phyloP scores from a whole-genome alignment of 2,329 filamentous ascomycete genomes.

The Sphaerulina populicola region DNA sequence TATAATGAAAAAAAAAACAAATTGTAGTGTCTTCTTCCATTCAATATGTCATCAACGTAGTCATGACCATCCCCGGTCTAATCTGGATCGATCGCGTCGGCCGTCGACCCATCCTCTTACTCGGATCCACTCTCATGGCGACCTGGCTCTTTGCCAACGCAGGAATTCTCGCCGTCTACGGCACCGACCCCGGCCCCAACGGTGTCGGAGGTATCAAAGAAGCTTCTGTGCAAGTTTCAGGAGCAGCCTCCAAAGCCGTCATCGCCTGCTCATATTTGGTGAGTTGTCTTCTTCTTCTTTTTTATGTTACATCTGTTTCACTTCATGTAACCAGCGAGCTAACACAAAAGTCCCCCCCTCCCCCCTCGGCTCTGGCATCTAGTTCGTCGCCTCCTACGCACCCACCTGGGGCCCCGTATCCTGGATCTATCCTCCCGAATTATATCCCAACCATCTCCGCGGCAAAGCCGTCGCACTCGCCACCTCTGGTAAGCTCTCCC shows the following conservation, averaged over 20 bases:
- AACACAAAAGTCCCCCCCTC: neutral
- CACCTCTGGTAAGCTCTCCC: slow-evolving; percentile 32
- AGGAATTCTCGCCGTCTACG: slow-evolving; percentile 54
- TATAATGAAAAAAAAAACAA: no score
- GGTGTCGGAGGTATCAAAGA: slow-evolving; percentile 36
- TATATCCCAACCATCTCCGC: slow-evolving; percentile 54
- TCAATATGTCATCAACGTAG: slow-evolving; percentile 69
- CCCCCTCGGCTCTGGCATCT: no score
- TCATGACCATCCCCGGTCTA: slow-evolving; percentile 66
- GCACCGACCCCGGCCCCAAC: slow-evolving; percentile 34
- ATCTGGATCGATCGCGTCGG: slow-evolving; percentile 69
- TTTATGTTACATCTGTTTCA: no score
- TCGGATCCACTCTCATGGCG: slow-evolving; percentile 57
- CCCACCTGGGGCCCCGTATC: slow-evolving; percentile 47
- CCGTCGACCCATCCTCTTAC: slow-evolving; percentile 58
- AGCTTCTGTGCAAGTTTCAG: slow-evolving; percentile 35
- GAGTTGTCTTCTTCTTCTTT: no score
- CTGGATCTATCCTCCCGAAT: slow-evolving; percentile 59
- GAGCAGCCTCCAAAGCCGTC: slow-evolving; percentile 34
- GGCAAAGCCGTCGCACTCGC: slow-evolving; percentile 53
- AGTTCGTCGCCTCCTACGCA: slow-evolving; percentile 60
- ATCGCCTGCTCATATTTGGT: slow-evolving; percentile 61
- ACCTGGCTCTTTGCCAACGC: slow-evolving; percentile 56
- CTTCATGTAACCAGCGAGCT: neutral
- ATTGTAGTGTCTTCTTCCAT: slow-evolving; percentile 53